These are phyloP conservation scores for Myrica gale DNA, from an alignment of 306 rosid genomes.

Conservation along the genomic window DNA sequence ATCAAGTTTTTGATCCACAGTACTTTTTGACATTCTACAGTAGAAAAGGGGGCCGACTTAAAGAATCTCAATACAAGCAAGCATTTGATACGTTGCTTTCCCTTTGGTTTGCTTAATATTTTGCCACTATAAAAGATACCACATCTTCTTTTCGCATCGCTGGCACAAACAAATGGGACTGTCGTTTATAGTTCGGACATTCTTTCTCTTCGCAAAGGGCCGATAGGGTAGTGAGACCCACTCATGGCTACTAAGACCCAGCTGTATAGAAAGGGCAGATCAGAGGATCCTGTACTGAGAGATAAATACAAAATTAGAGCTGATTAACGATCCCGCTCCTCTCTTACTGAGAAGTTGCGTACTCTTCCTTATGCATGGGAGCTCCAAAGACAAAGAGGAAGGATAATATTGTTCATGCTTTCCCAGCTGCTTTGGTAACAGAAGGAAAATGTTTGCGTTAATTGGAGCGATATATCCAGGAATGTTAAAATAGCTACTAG, in stretches of 20 bases:
- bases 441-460: too few species aligned
- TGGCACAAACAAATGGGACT: slow-evolving; percentile 13
- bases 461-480: too few species aligned
- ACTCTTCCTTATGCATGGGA: too few species aligned
- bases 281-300: background rate
- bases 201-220: background rate
- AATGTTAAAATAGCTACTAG: too few species aligned
- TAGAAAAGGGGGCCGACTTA: background rate
- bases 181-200: background rate
- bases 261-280: background rate
- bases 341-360: too few species aligned
- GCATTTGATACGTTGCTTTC: slow-evolving; percentile 24
- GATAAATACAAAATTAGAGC: too few species aligned
- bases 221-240: background rate
- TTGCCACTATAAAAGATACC: slow-evolving; percentile 21
- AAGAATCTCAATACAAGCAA: slow-evolving; percentile 3
- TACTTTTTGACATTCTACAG: background rate
- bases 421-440: too few species aligned
- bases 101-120: slow-evolving; percentile 11
- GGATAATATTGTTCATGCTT: too few species aligned
- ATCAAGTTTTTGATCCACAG: background rate
- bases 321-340: too few species aligned
- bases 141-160: slow-evolving; percentile 21
- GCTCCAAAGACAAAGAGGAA: too few species aligned
- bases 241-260: background rate